phyloP scores from a whole-genome alignment of 1,139 yeast species.

The Nakaseomyces kungkrabaensis region DNA sequence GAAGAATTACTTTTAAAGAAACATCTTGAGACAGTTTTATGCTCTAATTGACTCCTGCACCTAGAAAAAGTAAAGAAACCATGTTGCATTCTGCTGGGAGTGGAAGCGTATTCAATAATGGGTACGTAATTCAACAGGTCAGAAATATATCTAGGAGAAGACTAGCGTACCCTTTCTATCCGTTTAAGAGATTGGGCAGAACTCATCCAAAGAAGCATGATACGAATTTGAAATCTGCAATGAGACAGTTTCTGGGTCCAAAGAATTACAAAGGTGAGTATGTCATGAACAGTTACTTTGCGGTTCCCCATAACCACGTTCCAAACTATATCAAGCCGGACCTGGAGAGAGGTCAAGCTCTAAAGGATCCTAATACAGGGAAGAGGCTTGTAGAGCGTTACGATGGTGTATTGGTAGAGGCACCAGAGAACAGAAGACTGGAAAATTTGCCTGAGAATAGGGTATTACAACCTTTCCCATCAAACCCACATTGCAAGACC shows the following conservation, averaged over 20 bases:
- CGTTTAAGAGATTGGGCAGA: constrained; percentile 35
- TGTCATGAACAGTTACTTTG: constrained; percentile 61
- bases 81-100: not conserved
- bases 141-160: constrained; percentile 35
- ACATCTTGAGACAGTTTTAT: too few species aligned
- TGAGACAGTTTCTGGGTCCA: constrained; percentile 62
- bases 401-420: constrained; percentile 17
- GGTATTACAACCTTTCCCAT: constrained; percentile 66
- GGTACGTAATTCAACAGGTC: constrained; percentile 22
- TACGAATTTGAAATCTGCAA: constrained; percentile 29
- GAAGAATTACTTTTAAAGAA: too few species aligned
- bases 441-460: constrained; percentile 31
- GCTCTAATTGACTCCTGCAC: too few species aligned
- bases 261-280: constrained; percentile 77
- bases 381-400: constrained; percentile 22
- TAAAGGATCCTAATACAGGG: constrained; percentile 34
- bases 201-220: constrained; percentile 36
- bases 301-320: constrained; percentile 59
- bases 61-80: not conserved
- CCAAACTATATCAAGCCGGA: constrained; percentile 70
- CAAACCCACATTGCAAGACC: constrained; percentile 59
- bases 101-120: not conserved
- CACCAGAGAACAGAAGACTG: constrained; percentile 10
- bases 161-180: constrained; percentile 40
- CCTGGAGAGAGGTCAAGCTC: constrained; percentile 36